Evolutionary conservation across 164 flowering plant species (phyloP), one percentile per base, ranked within the genome.

Genomic region (Stephania yunnanensis): DNA sequence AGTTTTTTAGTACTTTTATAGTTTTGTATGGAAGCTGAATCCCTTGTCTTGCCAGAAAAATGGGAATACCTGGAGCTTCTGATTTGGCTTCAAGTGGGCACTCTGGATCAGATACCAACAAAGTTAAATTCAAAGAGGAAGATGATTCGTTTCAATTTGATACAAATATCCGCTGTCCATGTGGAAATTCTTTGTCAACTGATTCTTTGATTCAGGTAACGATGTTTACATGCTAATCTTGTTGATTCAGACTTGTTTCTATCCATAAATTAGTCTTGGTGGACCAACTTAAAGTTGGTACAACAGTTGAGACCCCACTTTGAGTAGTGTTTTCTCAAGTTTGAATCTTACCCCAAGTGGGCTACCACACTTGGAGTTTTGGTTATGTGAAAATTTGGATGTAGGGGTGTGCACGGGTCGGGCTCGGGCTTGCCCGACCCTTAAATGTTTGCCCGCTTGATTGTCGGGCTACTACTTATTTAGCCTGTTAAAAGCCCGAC

Each of bases 181-280:
- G 99, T 88, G 98, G 95, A 78, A 90, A 86, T 83, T 69, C 90
- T 44, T 81, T 90, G 80, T 80, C 72, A 12, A 86, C 86, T 29
- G 99, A 91, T 46, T 85, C 97, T 68, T 88, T 90, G 88, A 87
- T 96, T 61, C 79, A 90, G 98, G 99, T 96, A 69, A 61, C 20
- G 20, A 19, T 45, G 0, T 4, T 2, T 64, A 46, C 25, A 20
- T 73, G 25, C 15, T 69, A 58, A 31, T 22, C 10, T 31, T 7
- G 2, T 68, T 12, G 2, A 42, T 29, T 66, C 13, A 11, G 30
- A 66, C 8, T 66, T 66, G 69, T 66, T 66, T 9, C 44, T 30
- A 10, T 66, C 8, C 44, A 61, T 61, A n/a, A 20, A 20, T 29
- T 42, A 66, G 44, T 30, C 44, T 12, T 66, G 17, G 10, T 66